Evolutionary conservation across 352 stramenopile genomes (phyloP).

Genomic region (Phytophthora chlamydospora): DNA sequence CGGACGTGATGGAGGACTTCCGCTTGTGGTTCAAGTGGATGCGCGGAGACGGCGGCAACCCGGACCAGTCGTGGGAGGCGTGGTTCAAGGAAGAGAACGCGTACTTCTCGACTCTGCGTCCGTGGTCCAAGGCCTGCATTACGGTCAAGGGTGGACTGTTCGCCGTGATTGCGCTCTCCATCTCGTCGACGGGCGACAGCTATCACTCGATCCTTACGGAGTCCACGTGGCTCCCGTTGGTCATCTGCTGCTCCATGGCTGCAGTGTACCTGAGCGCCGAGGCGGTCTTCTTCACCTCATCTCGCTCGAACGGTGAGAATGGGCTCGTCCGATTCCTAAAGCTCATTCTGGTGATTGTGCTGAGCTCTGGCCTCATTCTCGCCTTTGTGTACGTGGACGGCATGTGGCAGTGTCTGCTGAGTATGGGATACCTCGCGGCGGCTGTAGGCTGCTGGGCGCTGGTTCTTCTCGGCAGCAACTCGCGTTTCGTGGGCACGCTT

Average conservation of each 20-base stretch:
- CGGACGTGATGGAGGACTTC: conserved; percentile 92
- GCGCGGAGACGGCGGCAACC: conserved; percentile 90
- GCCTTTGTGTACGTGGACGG: conserved; percentile 73
- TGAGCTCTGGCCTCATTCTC: conserved; percentile 75
- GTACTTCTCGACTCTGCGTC: conserved; percentile 91
- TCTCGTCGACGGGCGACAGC: conserved; percentile 73
- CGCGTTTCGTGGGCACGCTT: conserved; percentile 89
- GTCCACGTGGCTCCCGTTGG: conserved; percentile 63
- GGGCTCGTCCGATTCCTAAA: conserved; percentile 77
- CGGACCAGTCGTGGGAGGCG: conserved; percentile 95
- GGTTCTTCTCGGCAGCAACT: conserved; percentile 89
- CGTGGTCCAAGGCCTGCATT: conserved; percentile 91
- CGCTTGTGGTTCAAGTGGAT: conserved; percentile 94
- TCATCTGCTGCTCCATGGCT: conserved; percentile 56
- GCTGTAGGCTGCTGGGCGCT: conserved; percentile 87
- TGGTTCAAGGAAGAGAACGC: conserved; percentile 97
- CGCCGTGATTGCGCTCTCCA: conserved; percentile 84
- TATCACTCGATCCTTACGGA: conserved; percentile 71
- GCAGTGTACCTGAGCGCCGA: conserved; percentile 72
- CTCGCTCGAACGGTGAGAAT: conserved; percentile 54
- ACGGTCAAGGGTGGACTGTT: conserved; percentile 92
- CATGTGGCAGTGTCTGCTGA: conserved; percentile 91
- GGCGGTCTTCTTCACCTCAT: conserved; percentile 63
- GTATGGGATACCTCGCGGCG: conserved; percentile 93
- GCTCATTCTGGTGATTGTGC: conserved; percentile 75